Evolutionary conservation across 2,329 filamentous ascomycete species (phyloP).

Genomic region (Aphanocladium album): DNA sequence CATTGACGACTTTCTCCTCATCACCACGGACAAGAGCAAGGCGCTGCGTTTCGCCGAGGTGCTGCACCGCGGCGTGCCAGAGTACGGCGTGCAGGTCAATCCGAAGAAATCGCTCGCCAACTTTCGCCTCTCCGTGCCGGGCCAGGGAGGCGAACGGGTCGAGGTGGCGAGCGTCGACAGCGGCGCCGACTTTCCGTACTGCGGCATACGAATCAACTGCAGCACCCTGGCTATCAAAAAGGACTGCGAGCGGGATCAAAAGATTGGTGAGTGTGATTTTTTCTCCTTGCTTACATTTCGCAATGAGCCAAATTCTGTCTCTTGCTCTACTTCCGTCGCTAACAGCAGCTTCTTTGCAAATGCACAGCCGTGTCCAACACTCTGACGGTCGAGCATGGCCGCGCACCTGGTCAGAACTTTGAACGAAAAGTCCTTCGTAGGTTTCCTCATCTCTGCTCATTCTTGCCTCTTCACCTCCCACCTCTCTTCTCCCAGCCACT

Average conservation of each 20-base stretch:
- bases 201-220: constrained; percentile 73
- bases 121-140: constrained; percentile 58
- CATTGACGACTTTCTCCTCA: constrained; percentile 88
- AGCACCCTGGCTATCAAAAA: constrained; percentile 69
- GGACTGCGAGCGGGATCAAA: constrained; percentile 51
- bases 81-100: constrained; percentile 77
- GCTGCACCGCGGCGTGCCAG: constrained; percentile 74
- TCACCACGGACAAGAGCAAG: constrained; percentile 64
- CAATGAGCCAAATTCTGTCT: too few species aligned
- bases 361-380: constrained; percentile 60
- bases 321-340: neutral
- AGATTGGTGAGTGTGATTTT: constrained; percentile 40
- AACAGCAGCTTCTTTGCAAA: too few species aligned
- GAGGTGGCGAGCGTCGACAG: constrained; percentile 43
- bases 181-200: constrained; percentile 71
- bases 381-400: constrained; percentile 72
- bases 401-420: constrained; percentile 69
- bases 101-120: constrained; percentile 77
- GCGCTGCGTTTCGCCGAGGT: constrained; percentile 67
- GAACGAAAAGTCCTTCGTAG: constrained; percentile 71
- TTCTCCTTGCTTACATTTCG: neutral
- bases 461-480: neutral
- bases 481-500: neutral
- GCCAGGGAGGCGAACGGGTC: constrained; percentile 29
- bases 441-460: constrained; percentile 17